Evolutionary conservation across 108 stramenopile genomes (phyloP), one percentile per base, ranked within the genome.

Genomic region (Conticribra guillardii): DNA sequence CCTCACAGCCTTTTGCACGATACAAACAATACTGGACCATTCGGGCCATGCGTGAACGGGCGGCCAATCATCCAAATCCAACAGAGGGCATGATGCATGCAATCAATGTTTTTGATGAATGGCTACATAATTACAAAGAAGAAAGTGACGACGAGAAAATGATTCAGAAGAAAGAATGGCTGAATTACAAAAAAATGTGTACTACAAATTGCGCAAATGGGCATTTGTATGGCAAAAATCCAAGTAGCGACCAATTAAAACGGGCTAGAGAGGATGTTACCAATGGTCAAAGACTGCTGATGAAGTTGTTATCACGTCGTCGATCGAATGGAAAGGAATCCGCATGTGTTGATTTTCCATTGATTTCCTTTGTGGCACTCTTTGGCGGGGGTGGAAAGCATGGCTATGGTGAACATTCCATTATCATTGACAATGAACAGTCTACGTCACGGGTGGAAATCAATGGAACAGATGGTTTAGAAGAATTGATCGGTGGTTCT

Each of bases 1-100:
- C 72, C 5, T 73, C 72, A 22, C 72, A 73, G 28, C 54, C 64
- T 4, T 50, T 63, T 0, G 72, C 50, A 5, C 64, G 65, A 3
- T 73, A 73, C 72, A 73, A 73, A 41, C 72, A 73, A 49, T 73
- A 73, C 30, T 73, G 64, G 64, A 73, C 72, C 1, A 73, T 73
- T 27, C 72, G 72, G 23, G 72, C 72, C 18, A 73, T 73, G 65
- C 55, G 72, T 0, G 72, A 73, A 24, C 72, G 72, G 21, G 72
- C 72, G 16, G 65, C 64, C 17, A 33, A 56, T 58, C 72, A 73
- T 30, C 73, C 73, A 17, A 27, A 74, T 45, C 22, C 31, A 31
- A 57, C 72, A 0, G 45, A 57, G 11, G 72, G 49, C 11, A 73
- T 73, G 64, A n/a, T 18, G 29, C 45, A 66, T 23, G 72, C 72